Evolutionary conservation across 257 asterid genomes (phyloP).

Genomic region (Penstemon barbatus): DNA sequence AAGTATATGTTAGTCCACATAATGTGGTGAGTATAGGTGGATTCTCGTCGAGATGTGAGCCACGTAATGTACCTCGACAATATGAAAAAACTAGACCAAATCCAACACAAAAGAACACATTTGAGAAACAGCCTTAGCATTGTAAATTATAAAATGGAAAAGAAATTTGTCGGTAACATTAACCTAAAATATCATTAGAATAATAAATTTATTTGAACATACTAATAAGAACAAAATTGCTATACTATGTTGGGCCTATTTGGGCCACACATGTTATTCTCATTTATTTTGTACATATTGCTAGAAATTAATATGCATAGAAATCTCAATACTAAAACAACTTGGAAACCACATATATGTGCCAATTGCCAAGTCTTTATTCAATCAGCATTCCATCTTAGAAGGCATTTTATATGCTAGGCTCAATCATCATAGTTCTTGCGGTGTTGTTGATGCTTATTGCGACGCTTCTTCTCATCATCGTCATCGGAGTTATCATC

Average conservation of each 20-base stretch:
- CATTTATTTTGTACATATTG: conserved; percentile 3
- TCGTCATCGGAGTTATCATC: conserved; percentile 5
- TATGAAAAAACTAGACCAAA: too few relatives aligned
- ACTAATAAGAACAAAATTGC: too few relatives aligned
- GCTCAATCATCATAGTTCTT: conserved; percentile 23
- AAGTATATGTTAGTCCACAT: too few relatives aligned
- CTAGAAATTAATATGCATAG: neutral
- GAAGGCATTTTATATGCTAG: neutral
- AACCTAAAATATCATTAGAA: too few relatives aligned
- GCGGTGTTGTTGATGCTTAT: conserved; percentile 21
- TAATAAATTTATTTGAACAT: too few relatives aligned
- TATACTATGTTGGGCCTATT: neutral
- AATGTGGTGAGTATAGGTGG: too few relatives aligned
- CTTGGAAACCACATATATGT: neutral
- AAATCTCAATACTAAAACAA: neutral
- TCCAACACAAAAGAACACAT: too few relatives aligned
- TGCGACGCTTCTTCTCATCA: conserved; percentile 11
- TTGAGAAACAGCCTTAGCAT: too few relatives aligned
- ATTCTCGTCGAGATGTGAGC: too few relatives aligned
- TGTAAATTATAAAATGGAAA: too few relatives aligned
- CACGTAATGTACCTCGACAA: too few relatives aligned
- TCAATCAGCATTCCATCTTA: neutral
- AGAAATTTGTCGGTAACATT: too few relatives aligned
- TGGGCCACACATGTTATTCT: neutral
- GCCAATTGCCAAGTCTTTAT: conserved; percentile 1